These are phyloP conservation scores for Cryptosporidium bovis DNA, from an alignment of 169 alveolate species.

Conservation along the genomic window DNA sequence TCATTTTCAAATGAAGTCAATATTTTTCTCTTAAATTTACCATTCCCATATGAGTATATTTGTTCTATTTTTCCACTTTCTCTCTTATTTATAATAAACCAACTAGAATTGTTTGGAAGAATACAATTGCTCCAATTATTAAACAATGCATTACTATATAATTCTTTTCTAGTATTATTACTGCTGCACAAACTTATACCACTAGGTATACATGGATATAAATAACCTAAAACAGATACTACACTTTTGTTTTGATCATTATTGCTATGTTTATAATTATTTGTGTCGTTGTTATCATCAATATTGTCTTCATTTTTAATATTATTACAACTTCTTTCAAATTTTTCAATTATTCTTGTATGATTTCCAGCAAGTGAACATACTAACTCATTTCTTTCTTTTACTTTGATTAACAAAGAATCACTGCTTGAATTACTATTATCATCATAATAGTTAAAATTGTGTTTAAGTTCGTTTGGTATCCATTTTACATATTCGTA, in stretches of 20 bases:
- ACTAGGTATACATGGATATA: slow-evolving; percentile 34
- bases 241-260: background rate
- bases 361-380: no score
- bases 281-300: background rate
- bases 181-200: slow-evolving; percentile 65
- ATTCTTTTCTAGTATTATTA: slow-evolving; percentile 26
- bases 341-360: no score
- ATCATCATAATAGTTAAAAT: background rate
- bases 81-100: slow-evolving; percentile 11
- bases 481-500: slow-evolving; percentile 46
- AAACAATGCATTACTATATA: slow-evolving; percentile 14
- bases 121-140: slow-evolving; percentile 42
- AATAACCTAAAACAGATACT: slow-evolving; percentile 10
- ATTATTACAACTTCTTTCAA: background rate
- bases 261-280: background rate
- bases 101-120: slow-evolving; percentile 10
- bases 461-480: slow-evolving; percentile 46
- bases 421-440: no score
- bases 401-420: no score
- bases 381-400: no score
- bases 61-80: background rate
- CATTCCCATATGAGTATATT: slow-evolving; percentile 49
- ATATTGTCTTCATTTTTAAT: background rate
- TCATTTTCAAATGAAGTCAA: slow-evolving; percentile 11
- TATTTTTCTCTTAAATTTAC: slow-evolving; percentile 54